A percentile compares a stretch with the other conserved stretches of the same genome.
Conservation (phyloP, 2,329 filamentous ascomycete genomes). For the Pseudocercospora fuligena region DNA sequence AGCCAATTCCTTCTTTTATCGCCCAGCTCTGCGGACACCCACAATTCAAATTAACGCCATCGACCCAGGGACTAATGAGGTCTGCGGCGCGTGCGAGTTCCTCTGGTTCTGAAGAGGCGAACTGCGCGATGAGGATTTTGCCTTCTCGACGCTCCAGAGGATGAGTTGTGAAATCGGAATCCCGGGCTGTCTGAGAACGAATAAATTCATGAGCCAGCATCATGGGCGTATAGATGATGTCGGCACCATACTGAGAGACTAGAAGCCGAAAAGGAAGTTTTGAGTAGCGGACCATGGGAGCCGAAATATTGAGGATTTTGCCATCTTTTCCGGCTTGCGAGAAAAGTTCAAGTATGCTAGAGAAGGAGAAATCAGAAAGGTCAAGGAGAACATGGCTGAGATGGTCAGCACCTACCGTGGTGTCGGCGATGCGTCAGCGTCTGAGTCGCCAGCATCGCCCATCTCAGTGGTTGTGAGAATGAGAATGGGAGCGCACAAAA, state of each 20-base stretch:
- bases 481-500: neutral
- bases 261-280: constrained; percentile 72
- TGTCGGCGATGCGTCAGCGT: neutral
- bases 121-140: constrained; percentile 64
- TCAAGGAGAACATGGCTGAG: neutral
- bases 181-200: constrained; percentile 43
- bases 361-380: neutral
- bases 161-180: constrained; percentile 65
- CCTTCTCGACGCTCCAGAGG: constrained; percentile 45
- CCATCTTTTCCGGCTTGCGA: constrained; percentile 58
- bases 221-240: constrained; percentile 75
- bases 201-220: constrained; percentile 47
- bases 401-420: constrained; percentile 5
- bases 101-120: constrained; percentile 65
- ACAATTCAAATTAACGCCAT: constrained; percentile 73
- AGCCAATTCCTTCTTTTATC: constrained; percentile 69
- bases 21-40: constrained; percentile 76
- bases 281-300: constrained; percentile 31
- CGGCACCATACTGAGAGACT: constrained; percentile 66
- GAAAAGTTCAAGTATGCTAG: constrained; percentile 53
- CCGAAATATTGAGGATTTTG: constrained; percentile 45
- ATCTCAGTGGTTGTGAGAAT: neutral
- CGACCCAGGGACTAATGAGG: constrained; percentile 65
- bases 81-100: constrained; percentile 68
- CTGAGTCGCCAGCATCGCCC: neutral